These are phyloP conservation scores for Naganishia liquefaciens DNA, from an alignment of 1,284 basidiomycete genomes.

Conservation along the genomic window DNA sequence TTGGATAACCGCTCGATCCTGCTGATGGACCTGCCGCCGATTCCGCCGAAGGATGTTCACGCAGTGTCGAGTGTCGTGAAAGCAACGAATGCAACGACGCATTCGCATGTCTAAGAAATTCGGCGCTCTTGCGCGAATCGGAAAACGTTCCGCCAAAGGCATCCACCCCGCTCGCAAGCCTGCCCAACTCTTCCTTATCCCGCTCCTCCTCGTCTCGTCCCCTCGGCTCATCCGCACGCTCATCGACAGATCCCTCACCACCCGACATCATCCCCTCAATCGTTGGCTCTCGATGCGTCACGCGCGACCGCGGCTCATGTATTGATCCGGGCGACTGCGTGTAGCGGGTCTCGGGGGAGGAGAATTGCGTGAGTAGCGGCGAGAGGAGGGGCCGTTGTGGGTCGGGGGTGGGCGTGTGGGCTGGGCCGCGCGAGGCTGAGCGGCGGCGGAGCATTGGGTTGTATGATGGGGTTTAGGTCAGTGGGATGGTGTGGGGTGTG, in stretches of 20 bases:
- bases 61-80: conserved; percentile 8
- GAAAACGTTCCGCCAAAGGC: neutral
- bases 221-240: too few relatives aligned
- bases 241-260: neutral
- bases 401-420: conserved; percentile 6
- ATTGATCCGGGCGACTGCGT: conserved; percentile 16
- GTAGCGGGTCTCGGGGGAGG: conserved; percentile 14
- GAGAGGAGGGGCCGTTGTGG: conserved; percentile 9
- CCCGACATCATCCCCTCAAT: neutral
- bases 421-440: neutral
- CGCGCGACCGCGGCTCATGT: neutral
- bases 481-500: too few relatives aligned
- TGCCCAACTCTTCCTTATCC: neutral
- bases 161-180: conserved; percentile 5
- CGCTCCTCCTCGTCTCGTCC: neutral
- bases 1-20: neutral
- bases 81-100: conserved; percentile 16
- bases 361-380: conserved; percentile 17
- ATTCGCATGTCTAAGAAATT: conserved; percentile 19
- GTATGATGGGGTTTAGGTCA: too few relatives aligned
- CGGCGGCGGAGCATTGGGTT: neutral
- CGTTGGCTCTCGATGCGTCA: neutral
- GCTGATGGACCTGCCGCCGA: conserved; percentile 6
- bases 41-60: conserved; percentile 11
- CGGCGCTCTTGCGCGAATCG: conserved; percentile 2